Conservation (phyloP, 2,329 filamentous ascomycete genomes). For the Colletotrichum costaricense region DNA sequence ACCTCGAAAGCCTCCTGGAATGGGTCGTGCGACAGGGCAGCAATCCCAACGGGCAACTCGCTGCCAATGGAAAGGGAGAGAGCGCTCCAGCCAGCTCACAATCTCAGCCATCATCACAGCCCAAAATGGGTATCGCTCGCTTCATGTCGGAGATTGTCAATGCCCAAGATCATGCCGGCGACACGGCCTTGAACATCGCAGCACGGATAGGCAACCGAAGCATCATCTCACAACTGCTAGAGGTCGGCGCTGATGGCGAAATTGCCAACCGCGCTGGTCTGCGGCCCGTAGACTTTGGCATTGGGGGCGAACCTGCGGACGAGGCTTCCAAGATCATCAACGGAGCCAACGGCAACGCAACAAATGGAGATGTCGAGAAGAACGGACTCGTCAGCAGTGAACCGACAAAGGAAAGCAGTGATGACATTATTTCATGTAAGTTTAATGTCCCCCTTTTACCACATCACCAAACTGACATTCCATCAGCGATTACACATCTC, state of each 20-base stretch:
- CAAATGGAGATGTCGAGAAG: conserved; percentile 58
- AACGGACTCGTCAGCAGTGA: conserved; percentile 59
- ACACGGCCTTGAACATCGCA: conserved; percentile 94
- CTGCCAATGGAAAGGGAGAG: conserved; percentile 41
- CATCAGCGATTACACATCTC: conserved; percentile 81
- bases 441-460: conserved; percentile 37
- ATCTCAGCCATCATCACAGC: conserved; percentile 50
- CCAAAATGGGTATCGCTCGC: conserved; percentile 85
- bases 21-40: conserved; percentile 92
- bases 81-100: conserved; percentile 54
- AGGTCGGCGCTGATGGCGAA: conserved; percentile 93
- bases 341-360: neutral
- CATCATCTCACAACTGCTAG: conserved; percentile 95
- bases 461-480: conserved; percentile 41
- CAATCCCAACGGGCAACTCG: conserved; percentile 63
- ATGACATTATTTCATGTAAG: conserved; percentile 84
- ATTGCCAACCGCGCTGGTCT: conserved; percentile 92
- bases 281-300: conserved; percentile 92
- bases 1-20: conserved; percentile 92
- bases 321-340: conserved; percentile 33
- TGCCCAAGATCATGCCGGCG: conserved; percentile 90
- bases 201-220: conserved; percentile 92
- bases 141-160: conserved; percentile 99
- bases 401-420: conserved; percentile 77
- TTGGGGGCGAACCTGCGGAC: conserved; percentile 74